Conservation (phyloP, 139 green algal species). For the Parachlorella kessleri region DNA sequence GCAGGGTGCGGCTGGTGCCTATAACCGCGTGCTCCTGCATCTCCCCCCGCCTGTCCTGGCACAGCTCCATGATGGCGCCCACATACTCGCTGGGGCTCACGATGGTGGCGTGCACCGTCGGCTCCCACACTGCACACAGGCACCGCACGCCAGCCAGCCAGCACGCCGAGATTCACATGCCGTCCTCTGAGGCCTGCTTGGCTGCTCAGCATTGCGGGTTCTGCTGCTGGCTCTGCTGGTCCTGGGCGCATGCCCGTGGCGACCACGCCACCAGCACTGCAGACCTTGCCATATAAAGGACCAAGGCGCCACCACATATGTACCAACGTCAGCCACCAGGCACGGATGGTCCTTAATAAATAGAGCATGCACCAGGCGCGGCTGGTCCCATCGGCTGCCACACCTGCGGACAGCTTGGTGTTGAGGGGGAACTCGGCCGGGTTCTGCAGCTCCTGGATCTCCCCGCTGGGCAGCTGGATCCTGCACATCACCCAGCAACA, state of each 20-base stretch:
- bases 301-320: too few species aligned
- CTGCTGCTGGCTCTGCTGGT: too few species aligned
- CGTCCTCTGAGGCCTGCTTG: too few species aligned
- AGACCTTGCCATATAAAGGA: too few species aligned
- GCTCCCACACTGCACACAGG: slow-evolving; percentile 78
- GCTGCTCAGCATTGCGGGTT: too few species aligned
- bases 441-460: slow-evolving; percentile 57
- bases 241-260: too few species aligned
- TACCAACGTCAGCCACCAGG: too few species aligned
- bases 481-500: too few species aligned
- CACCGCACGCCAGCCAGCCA: too few species aligned
- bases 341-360: too few species aligned
- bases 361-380: background rate
- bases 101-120: slow-evolving; percentile 89
- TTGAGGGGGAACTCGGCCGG: slow-evolving; percentile 72
- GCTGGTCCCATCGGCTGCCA: background rate
- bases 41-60: slow-evolving; percentile 60
- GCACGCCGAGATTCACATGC: too few species aligned
- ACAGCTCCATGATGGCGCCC: slow-evolving; percentile 82
- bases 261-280: too few species aligned
- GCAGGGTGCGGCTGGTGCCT: slow-evolving; percentile 37
- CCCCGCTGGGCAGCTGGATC: slow-evolving; percentile 13
- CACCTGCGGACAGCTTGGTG: slow-evolving; percentile 35
- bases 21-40: slow-evolving; percentile 74
- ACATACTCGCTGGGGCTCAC: slow-evolving; percentile 72